Conservation (phyloP, 2,329 filamentous ascomycete genomes). For the Ampelomyces quisqualis region DNA sequence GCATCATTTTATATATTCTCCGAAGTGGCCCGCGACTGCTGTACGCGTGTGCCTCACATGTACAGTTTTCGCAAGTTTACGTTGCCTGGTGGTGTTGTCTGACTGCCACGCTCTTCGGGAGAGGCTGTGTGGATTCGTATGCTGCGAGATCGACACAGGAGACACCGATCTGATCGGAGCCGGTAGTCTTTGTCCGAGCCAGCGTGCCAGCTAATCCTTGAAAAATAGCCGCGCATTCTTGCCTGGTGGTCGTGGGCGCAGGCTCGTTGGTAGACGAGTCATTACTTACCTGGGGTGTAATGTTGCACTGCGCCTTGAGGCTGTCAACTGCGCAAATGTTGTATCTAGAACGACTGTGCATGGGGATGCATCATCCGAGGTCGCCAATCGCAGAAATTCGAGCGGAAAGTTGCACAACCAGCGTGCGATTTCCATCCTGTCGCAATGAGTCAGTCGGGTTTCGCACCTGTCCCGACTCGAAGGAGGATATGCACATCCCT, state of each 20-base stretch:
- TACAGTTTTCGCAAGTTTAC: neutral
- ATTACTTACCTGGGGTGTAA: neutral
- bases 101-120: neutral
- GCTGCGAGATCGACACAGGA: neutral
- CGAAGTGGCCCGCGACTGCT: neutral
- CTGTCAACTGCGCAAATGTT: neutral
- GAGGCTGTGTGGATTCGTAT: constrained; percentile 1
- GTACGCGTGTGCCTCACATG: neutral
- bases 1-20: neutral
- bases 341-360: too few relatives aligned
- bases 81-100: neutral
- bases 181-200: neutral
- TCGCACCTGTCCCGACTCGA: neutral
- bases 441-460: neutral
- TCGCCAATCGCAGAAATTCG: neutral
- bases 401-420: neutral
- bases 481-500: constrained; percentile 1
- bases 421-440: neutral
- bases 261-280: neutral
- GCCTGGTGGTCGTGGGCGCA: neutral
- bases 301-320: neutral
- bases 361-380: too few relatives aligned
- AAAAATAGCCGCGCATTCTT: neutral
- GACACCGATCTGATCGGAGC: neutral
- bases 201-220: neutral